Percentiles rank a stretch among this genome's conserved stretches.
These are phyloP conservation scores for Hypoxylon sp. DNA, from an alignment of 2,329 filamentous ascomycete species.

Conservation along the genomic window DNA sequence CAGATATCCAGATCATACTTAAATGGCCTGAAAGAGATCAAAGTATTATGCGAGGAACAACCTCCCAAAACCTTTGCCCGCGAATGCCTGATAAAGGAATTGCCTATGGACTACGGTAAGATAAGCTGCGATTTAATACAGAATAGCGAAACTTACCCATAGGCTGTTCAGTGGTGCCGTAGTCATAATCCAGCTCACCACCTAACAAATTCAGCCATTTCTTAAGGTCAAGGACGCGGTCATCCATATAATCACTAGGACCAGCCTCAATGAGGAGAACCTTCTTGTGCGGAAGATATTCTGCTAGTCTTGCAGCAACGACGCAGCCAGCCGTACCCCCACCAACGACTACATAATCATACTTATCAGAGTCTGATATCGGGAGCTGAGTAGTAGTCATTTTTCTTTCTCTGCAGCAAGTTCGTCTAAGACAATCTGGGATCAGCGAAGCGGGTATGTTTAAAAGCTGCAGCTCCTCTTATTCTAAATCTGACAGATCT, in stretches of 20 bases:
- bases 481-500: conserved; percentile 5
- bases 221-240: conserved; percentile 87
- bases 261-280: conserved; percentile 90
- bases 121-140: conserved; percentile 30
- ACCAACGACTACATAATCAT: conserved; percentile 88
- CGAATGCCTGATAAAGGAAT: conserved; percentile 92
- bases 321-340: conserved; percentile 91
- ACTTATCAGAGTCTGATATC: conserved; percentile 74
- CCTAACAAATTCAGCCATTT: conserved; percentile 90
- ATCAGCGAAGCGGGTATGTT: conserved; percentile 23
- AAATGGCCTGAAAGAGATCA: conserved; percentile 93
- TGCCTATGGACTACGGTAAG: conserved; percentile 68
- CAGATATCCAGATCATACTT: conserved; percentile 89
- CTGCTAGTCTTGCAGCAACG: conserved; percentile 82
- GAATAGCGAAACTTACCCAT: conserved; percentile 66
- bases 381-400: conserved; percentile 77
- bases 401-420: conserved; percentile 31
- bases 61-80: conserved; percentile 93
- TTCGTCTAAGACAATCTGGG: conserved; percentile 7
- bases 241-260: conserved; percentile 89
- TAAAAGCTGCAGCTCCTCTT: conserved; percentile 30
- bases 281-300: conserved; percentile 86
- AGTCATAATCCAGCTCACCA: conserved; percentile 92
- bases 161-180: conserved; percentile 89
- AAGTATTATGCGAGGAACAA: conserved; percentile 93